Evolutionary conservation across 441 rosid genomes (phyloP).

Genomic region (Francoa sonchifolia): DNA sequence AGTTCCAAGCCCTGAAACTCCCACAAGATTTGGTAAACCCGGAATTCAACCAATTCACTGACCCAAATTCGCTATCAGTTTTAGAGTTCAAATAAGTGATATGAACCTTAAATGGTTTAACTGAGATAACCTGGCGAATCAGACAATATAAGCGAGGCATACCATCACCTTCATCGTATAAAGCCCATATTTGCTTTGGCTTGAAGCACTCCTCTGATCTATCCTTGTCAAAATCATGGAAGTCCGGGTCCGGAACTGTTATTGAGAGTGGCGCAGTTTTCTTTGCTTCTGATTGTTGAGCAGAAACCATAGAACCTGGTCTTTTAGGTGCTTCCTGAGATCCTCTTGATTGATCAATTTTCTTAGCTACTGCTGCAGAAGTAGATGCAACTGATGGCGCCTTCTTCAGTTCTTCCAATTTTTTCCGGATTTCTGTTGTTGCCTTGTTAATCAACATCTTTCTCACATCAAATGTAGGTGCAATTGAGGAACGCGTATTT

Average conservation of each 20-base stretch:
- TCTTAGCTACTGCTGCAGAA: constrained; percentile 14
- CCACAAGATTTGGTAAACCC: constrained; percentile 89
- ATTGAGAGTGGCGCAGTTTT: constrained; percentile 41
- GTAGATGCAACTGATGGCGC: constrained; percentile 33
- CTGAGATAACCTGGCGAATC: constrained; percentile 67
- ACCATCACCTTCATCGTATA: constrained; percentile 93
- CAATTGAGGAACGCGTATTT: constrained; percentile 32
- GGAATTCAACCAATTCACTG: constrained; percentile 61
- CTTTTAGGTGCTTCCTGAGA: constrained; percentile 20
- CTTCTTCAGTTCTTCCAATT: constrained; percentile 45
- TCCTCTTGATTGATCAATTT: constrained; percentile 19
- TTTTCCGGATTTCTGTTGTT: constrained; percentile 47
- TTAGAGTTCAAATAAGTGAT: constrained; percentile 82
- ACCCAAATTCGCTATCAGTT: constrained; percentile 79
- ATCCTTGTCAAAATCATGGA: constrained; percentile 87
- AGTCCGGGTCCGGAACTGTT: constrained; percentile 85
- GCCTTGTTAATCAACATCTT: constrained; percentile 75
- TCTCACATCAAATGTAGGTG: constrained; percentile 70
- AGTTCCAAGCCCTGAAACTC: constrained; percentile 72
- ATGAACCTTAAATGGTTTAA: constrained; percentile 75
- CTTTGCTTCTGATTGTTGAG: constrained; percentile 27
- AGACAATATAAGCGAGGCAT: constrained; percentile 95
- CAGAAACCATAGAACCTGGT: constrained; percentile 21
- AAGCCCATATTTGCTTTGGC: constrained; percentile 97
- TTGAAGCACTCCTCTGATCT: constrained; percentile 85